Evolutionary conservation across 148 eudicot genomes (phyloP), one percentile per base, ranked within the genome.

Genomic region (Linanthus parryae): DNA sequence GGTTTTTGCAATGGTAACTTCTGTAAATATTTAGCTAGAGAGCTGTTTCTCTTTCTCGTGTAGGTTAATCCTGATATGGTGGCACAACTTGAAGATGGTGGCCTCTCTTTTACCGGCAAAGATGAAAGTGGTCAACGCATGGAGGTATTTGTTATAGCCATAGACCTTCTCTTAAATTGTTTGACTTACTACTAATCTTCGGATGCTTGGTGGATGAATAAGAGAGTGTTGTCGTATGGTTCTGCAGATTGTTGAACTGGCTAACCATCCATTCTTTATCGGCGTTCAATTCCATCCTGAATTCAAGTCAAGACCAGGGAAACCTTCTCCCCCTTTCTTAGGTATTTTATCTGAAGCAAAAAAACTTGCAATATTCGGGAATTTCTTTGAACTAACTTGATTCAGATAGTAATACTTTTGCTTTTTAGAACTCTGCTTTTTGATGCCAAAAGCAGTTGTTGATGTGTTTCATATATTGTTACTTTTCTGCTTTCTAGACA

Each of bases 271-370:
- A 0, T 92, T 73, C 56, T 92, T 75, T 58, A 42, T 92, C 27
- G 99, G 95, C 27, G 95, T 77, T 64, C 99, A 92, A 59, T 92
- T 92, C 63, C 99, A 92, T 71, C 99, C 99, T 0, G 99, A 92
- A 75, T 92, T 79, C 55, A 92, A 78, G 50, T 88, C 99, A 29
- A 77, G 99, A 52, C 99, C 99, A 11, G 95, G 85, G 53, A 84
- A 77, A 53, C 99, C 99, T 26, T 88, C 99, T 57, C 77, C 96
- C 49, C 71, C 84, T 34, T 92, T 88, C 72, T 63, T 78, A 69
- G 99, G 99, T 92, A 73, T 10, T 48, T 59, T 25, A 9, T 23
- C 11, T 22, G 26, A 25, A 2, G 22, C 16, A 10, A 10, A 40
- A 40, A 18, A 20, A 2, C 2, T 38, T 4, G 2, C 18, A 38